A percentile compares a stretch with the other conserved stretches of the same genome.
These are phyloP conservation scores for Boechera divaricarpa DNA, from an alignment of 345 rosid genomes.

Conservation along the genomic window DNA sequence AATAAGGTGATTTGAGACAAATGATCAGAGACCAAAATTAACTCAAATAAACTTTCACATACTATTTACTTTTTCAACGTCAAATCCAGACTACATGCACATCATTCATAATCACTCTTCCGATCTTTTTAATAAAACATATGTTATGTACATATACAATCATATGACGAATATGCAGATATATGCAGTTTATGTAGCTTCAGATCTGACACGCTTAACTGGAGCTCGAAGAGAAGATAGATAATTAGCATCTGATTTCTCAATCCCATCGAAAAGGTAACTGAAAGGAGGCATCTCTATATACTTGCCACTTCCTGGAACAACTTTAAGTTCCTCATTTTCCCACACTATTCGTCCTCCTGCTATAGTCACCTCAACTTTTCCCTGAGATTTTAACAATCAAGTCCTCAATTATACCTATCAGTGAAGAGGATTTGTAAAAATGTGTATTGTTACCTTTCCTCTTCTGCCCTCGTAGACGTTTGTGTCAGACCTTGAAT, in stretches of 20 bases:
- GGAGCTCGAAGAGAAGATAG: slow-evolving; percentile 81
- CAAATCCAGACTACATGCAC: too few relatives aligned
- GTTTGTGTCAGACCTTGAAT: slow-evolving; percentile 87
- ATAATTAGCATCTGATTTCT: slow-evolving; percentile 76
- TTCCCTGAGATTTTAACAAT: slow-evolving; percentile 59
- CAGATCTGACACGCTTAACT: slow-evolving; percentile 62
- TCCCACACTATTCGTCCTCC: slow-evolving; percentile 90
- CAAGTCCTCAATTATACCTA: slow-evolving; percentile 4
- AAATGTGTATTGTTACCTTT: slow-evolving; percentile 53
- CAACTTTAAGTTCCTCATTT: slow-evolving; percentile 73
- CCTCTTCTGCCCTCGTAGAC: slow-evolving; percentile 82
- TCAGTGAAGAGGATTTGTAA: slow-evolving; percentile 4
- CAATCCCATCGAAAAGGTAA: slow-evolving; percentile 81
- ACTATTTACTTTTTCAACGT: too few relatives aligned
- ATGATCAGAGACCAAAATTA: too few relatives aligned
- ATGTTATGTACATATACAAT: too few relatives aligned
- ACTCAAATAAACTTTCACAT: too few relatives aligned
- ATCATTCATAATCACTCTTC: too few relatives aligned
- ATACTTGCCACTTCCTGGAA: slow-evolving; percentile 77
- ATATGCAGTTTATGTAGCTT: slow-evolving; percentile 41
- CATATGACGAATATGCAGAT: not conserved
- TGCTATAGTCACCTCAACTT: slow-evolving; percentile 90
- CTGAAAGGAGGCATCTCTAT: slow-evolving; percentile 73
- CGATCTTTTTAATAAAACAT: too few relatives aligned
- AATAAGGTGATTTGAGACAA: too few relatives aligned